Evolutionary conservation across 2,329 filamentous ascomycete genomes (phyloP).

Genomic region (Colletotrichum sp.): DNA sequence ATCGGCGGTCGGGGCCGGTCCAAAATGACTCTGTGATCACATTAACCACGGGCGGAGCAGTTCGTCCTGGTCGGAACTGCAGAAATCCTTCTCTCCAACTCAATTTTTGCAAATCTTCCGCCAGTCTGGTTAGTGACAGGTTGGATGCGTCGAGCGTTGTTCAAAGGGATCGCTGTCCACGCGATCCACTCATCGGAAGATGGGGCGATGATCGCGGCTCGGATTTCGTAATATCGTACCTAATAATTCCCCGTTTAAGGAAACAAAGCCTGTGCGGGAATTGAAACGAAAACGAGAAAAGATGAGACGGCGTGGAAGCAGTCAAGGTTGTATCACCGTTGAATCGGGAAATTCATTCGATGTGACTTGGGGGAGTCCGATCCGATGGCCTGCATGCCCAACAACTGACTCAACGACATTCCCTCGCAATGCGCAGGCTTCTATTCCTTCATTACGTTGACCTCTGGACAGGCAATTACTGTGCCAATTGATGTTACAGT

Average conservation of each 20-base stretch:
- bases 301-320: conserved; percentile 2
- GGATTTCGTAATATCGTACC: background rate
- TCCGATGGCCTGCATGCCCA: background rate
- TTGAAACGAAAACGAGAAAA: conserved; percentile 13
- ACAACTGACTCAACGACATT: background rate
- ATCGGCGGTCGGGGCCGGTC: background rate
- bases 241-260: background rate
- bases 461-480: background rate
- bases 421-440: background rate
- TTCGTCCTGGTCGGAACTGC: background rate
- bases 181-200: background rate
- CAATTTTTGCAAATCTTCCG: background rate
- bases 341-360: conserved; percentile 9
- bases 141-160: background rate
- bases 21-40: background rate
- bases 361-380: background rate
- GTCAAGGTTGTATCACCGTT: conserved; percentile 5
- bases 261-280: conserved; percentile 9
- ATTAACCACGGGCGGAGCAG: background rate
- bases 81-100: background rate
- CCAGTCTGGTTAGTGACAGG: background rate
- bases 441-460: background rate
- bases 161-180: background rate
- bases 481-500: fast-evolving
- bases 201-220: background rate